Evolutionary conservation across 345 rosid species (phyloP).

Genomic region (Trapa incisa): DNA sequence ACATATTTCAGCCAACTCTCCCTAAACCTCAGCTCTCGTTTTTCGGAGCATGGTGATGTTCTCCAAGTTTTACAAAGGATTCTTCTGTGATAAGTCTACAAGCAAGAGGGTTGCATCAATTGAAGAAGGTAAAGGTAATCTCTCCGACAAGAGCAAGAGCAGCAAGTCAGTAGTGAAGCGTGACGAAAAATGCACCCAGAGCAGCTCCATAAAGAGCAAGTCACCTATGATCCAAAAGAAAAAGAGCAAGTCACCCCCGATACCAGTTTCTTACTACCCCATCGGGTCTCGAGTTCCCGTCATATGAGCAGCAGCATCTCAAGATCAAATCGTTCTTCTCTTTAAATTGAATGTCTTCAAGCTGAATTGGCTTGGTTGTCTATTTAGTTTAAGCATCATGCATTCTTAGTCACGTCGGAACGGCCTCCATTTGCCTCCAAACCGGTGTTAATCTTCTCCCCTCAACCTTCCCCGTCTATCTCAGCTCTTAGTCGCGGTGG

Average conservation of each 20-base stretch:
- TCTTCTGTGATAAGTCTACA: constrained; percentile 1
- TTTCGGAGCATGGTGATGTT: constrained; percentile 13
- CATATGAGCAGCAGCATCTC: neutral
- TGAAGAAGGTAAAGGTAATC: neutral
- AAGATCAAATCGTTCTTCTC: too few species aligned
- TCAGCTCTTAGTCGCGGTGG: too few species aligned
- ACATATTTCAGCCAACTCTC: neutral
- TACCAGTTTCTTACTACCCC: constrained; percentile 6
- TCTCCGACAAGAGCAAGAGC: neutral
- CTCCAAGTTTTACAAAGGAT: constrained; percentile 2
- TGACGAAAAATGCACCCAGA: neutral
- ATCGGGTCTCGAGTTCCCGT: neutral
- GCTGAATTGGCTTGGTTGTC: too few species aligned
- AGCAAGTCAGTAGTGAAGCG: neutral
- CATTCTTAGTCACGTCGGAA: too few species aligned
- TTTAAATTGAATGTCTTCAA: too few species aligned
- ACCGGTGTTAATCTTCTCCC: too few species aligned
- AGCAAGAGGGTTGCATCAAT: neutral
- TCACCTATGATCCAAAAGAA: too few species aligned
- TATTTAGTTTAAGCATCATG: too few species aligned
- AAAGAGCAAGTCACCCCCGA: neutral
- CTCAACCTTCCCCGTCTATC: too few species aligned
- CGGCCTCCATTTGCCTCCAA: too few species aligned
- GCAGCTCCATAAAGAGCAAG: neutral
- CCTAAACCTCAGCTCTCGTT: neutral